phyloP scores from a whole-genome alignment of 1,284 basidiomycete species.

The Ceratorhiza oryzae-sativae region DNA sequence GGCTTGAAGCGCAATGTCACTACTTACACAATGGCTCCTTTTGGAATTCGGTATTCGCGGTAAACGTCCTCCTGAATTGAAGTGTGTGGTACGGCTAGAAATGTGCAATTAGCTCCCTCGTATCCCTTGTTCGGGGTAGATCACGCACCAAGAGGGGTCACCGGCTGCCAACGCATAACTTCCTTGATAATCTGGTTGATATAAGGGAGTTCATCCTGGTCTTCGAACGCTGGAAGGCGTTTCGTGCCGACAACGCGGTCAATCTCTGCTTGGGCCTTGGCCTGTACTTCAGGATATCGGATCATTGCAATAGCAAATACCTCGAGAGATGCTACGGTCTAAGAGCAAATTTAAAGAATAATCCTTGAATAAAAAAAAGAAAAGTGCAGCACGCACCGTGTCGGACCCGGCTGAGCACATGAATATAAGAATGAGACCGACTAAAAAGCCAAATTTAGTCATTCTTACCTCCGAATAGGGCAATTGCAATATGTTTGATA shows the following conservation, averaged over 20 bases:
- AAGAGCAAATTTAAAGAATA: background rate
- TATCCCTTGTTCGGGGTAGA: background rate
- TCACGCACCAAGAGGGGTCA: conserved; percentile 42
- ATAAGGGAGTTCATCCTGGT: conserved; percentile 44
- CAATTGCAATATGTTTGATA: conserved; percentile 32
- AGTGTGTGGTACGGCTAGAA: conserved; percentile 39
- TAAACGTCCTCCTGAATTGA: conserved; percentile 42
- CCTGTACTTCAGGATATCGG: conserved; percentile 41
- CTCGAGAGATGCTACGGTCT: conserved; percentile 26
- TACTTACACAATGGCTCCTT: conserved; percentile 41
- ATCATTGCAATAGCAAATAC: conserved; percentile 29
- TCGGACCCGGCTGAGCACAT: conserved; percentile 35
- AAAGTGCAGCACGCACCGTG: conserved; percentile 8
- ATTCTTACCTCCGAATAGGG: conserved; percentile 27
- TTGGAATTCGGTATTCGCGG: conserved; percentile 41
- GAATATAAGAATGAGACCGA: background rate
- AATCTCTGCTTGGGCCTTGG: conserved; percentile 46
- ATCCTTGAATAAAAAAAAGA: too few species aligned
- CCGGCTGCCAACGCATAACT: conserved; percentile 45
- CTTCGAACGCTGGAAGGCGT: conserved; percentile 45
- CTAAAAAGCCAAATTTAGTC: background rate
- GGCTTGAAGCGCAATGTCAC: background rate
- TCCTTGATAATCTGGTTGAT: conserved; percentile 45
- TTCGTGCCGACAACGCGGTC: conserved; percentile 47
- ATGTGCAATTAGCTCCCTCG: background rate